A percentile compares a stretch with the other conserved stretches of the same genome.
These are phyloP conservation scores for Saccharomycopsis hybrid DNA, from an alignment of 1,139 yeast species.

Conservation along the genomic window DNA sequence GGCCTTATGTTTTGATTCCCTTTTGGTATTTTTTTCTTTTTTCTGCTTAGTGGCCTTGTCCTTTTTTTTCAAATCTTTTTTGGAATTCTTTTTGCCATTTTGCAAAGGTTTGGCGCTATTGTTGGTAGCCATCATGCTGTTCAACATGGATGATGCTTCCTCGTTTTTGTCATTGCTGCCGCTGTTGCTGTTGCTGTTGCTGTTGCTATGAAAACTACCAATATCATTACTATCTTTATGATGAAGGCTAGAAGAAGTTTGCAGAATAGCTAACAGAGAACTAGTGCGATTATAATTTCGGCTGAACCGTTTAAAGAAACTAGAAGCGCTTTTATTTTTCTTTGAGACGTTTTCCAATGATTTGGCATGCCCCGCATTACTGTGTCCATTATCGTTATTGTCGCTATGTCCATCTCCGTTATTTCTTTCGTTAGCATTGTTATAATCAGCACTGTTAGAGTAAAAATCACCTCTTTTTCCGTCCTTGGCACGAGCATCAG, in stretches of 20 bases:
- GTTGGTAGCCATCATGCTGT: constrained; percentile 15
- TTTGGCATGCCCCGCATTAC: not conserved
- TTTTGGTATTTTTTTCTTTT: constrained; percentile 1
- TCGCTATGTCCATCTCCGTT: not conserved
- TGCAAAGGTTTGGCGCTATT: constrained; percentile 13
- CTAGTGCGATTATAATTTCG: not conserved
- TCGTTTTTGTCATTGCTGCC: not conserved
- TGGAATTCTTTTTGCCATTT: constrained; percentile 11
- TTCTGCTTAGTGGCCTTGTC: constrained; percentile 3
- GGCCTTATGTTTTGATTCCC: not conserved
- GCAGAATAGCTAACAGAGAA: no score
- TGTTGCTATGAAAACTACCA: no score
- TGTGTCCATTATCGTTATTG: not conserved
- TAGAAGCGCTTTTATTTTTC: constrained; percentile 8
- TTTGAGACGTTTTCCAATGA: not conserved
- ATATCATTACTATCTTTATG: no score
- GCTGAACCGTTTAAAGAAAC: constrained; percentile 18
- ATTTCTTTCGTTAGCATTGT: not conserved
- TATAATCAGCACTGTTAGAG: not conserved
- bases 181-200: no score
- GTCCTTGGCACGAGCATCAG: no score
- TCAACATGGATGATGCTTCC: constrained; percentile 6
- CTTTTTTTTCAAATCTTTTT: constrained; percentile 4
- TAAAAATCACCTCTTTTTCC: no score
- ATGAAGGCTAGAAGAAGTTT: no score